A percentile compares a stretch with the other conserved stretches of the same genome.
Evolutionary conservation across 768 basidiomycete species (phyloP).

Genomic region (Rossbeevera mucosa): DNA sequence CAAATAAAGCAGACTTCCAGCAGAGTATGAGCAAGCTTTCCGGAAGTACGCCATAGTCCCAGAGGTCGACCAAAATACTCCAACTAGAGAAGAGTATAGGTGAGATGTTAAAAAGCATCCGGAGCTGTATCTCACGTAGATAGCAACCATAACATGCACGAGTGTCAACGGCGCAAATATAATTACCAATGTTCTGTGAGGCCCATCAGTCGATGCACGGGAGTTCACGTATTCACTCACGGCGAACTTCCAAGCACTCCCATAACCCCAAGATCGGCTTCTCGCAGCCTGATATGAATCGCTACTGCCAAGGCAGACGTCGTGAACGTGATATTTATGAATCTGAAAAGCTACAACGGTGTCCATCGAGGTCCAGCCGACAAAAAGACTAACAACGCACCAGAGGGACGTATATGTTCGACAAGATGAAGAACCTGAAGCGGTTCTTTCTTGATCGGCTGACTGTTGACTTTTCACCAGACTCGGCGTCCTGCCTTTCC

Average conservation of each 20-base stretch:
- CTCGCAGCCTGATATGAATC: slow-evolving; percentile 62
- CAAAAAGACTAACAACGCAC: slow-evolving; percentile 38
- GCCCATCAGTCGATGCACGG: neutral
- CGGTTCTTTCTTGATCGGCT: slow-evolving; percentile 41
- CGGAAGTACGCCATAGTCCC: slow-evolving; percentile 88
- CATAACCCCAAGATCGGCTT: slow-evolving; percentile 45
- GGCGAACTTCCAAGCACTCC: slow-evolving; percentile 82
- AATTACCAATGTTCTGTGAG: slow-evolving; percentile 67
- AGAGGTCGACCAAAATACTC: slow-evolving; percentile 92
- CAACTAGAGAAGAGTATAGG: slow-evolving; percentile 45
- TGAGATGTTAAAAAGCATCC: slow-evolving; percentile 9
- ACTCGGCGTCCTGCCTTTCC: slow-evolving; percentile 25
- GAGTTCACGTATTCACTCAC: slow-evolving; percentile 38
- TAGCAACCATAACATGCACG: slow-evolving; percentile 77
- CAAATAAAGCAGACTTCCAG: slow-evolving; percentile 88
- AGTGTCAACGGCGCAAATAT: slow-evolving; percentile 82
- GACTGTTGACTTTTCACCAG: slow-evolving; percentile 25
- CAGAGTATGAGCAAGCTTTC: slow-evolving; percentile 81
- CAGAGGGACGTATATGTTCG: slow-evolving; percentile 74
- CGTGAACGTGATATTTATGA: slow-evolving; percentile 81
- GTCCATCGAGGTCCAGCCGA: slow-evolving; percentile 5
- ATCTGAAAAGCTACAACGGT: slow-evolving; percentile 64
- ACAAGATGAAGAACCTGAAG: slow-evolving; percentile 62
- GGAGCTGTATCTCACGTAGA: slow-evolving; percentile 58
- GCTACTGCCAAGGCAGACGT: slow-evolving; percentile 76